A percentile compares a stretch with the other conserved stretches of the same genome.
Conservation (phyloP, 768 basidiomycete genomes). For the Trametes coccinea region DNA sequence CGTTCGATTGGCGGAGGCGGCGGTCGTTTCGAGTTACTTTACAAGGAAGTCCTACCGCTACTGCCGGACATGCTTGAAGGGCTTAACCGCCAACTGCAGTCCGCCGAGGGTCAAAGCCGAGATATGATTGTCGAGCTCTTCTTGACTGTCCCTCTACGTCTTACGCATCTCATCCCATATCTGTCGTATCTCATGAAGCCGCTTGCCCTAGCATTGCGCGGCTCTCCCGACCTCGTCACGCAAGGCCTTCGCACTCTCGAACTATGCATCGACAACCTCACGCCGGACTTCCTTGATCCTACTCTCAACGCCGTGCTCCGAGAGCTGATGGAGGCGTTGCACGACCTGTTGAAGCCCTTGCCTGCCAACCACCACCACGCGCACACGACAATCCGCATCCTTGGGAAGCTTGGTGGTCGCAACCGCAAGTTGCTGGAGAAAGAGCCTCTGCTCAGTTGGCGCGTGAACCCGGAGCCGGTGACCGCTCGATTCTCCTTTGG, state of each 20-base stretch:
- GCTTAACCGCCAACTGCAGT: constrained; percentile 84
- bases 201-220: constrained; percentile 85
- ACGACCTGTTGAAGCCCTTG: constrained; percentile 85
- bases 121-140: constrained; percentile 98
- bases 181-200: constrained; percentile 96
- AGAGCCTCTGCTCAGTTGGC: constrained; percentile 74
- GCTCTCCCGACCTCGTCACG: constrained; percentile 85
- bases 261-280: constrained; percentile 98
- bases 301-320: constrained; percentile 89
- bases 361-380: constrained; percentile 89
- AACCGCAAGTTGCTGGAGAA: constrained; percentile 85
- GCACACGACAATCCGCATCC: constrained; percentile 92
- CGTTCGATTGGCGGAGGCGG: constrained; percentile 90
- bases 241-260: constrained; percentile 96
- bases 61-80: constrained; percentile 97
- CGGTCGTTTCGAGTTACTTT: constrained; percentile 89
- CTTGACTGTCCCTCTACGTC: constrained; percentile 91
- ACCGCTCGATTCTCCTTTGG: constrained; percentile 74
- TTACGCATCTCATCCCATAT: constrained; percentile 95
- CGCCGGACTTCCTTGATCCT: constrained; percentile 96
- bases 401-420: constrained; percentile 94
- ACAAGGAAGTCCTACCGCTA: constrained; percentile 94
- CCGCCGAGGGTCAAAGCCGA: constrained; percentile 76
- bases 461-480: constrained; percentile 67
- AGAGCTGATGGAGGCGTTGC: constrained; percentile 93